Base-by-base conservation (phyloP, 768 basidiomycete species). In the Psilocybe cyanescens region DNA sequence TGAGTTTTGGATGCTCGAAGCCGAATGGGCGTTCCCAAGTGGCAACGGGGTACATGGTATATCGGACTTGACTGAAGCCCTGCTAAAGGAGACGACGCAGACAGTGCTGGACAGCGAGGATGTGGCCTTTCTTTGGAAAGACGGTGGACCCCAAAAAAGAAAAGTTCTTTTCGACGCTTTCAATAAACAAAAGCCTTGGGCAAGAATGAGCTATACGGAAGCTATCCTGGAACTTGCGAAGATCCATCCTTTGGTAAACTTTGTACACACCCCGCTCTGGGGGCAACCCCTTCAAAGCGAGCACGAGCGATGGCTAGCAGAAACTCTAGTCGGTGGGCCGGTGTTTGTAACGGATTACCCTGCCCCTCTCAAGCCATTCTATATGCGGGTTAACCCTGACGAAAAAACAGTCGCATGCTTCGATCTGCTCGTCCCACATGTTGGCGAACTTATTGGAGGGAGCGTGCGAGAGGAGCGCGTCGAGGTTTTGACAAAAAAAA, bases 1-100 rank as follows among this genome's bases (percentile, higher is more conserved):
- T 54, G 97, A 99, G 74, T 99, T 99, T 74, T 98, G 94, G 92
- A 99, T 99, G 97, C 86, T 98, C 57, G 97, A 99, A 76, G 96
- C 93, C 0, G 97, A 99, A 71, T 89, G 94, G 84, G 87, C 87
- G 2, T 76, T 79, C 48, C 67, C 68, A 11, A 57, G 61, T 31
- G 59, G 35, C 9, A 46, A 70, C 52, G 64, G 79, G 75, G 56
- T 79, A 83, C 64, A 86, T 78, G 77, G 76, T 16, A 71, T 82
- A 16, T 81, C 79, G 57, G 71, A 70, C 17, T 68, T 79, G 8
- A 77, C 80, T 1, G 81, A 83, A 65, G 71, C 69, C 37, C 74
- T 75, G 14, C 62, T 78, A 44, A 68, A 71, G 54, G 67, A 62
- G 4, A 71, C 72, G 11, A 69, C 73, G 2, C 31, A 63, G 8